phyloP scores from a whole-genome alignment of 208 protist genomes.

The Naegleria fowleri region DNA sequence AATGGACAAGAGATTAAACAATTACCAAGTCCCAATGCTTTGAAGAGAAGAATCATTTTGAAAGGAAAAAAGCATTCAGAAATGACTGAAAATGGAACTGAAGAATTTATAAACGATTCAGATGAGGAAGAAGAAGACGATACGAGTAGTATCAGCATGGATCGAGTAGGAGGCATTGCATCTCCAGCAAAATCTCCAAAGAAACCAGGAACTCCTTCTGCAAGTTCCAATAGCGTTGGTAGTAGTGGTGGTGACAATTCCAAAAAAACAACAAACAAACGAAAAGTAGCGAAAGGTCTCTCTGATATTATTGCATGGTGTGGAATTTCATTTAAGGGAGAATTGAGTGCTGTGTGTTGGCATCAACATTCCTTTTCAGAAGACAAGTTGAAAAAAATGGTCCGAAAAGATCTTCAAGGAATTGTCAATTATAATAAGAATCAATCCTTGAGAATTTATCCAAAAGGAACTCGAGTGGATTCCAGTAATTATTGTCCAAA shows the following conservation, averaged over 20 bases:
- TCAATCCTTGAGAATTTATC: constrained; percentile 80
- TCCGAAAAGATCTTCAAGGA: not conserved
- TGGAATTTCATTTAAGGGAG: not conserved
- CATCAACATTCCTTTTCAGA: not conserved
- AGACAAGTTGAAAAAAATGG: not conserved
- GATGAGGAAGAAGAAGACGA: not conserved
- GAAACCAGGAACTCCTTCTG: not conserved
- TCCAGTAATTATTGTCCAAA: constrained; percentile 82
- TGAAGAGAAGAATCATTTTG: not conserved
- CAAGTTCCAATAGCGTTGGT: no score
- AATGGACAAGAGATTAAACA: not conserved
- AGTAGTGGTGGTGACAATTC: no score
- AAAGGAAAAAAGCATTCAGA: not conserved
- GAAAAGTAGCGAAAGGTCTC: not conserved
- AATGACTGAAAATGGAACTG: not conserved
- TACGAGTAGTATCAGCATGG: not conserved
- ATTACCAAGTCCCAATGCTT: not conserved
- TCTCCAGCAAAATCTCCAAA: not conserved
- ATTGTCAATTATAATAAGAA: constrained; percentile 47
- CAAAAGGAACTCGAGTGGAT: constrained; percentile 71
- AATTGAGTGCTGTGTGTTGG: not conserved
- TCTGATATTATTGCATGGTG: not conserved
- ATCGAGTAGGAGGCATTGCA: not conserved
- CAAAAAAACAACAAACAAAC: not conserved
- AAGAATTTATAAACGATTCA: not conserved